Evolutionary conservation across 148 eudicot species (phyloP), one percentile per base, ranked within the genome.

Genomic region (Chenopodium berlandieri): DNA sequence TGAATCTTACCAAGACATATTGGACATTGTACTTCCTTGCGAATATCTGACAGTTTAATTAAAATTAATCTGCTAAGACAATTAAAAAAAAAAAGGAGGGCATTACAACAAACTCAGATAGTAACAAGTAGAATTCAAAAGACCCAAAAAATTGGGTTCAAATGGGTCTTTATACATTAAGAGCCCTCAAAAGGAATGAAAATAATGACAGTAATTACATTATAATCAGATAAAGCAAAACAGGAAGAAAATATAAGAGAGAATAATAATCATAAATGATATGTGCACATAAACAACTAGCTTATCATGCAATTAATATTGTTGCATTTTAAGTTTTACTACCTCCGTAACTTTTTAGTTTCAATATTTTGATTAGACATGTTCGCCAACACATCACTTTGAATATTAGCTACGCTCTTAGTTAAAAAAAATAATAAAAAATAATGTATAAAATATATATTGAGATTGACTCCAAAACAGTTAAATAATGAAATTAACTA

Each of bases 11-110:
- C 97, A 73, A 93, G 88, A 85, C 97, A 93, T 85, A 93, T 91
- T 70, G 97, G 97, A 82, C 97, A 93, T 80, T 93, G 97, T 19
- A 93, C 92, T 88, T 93, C 97, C 85, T 93, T 93, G 78, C 97
- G 94, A 60, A 93, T 85, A 72, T 91, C 97, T 25, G 91, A 75
- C 80, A 90, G 76, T 78, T 86, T 88, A 63, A 91, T 94, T 20
- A 80, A 44, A 32, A 90, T 69, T 69, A 86, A 93, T 82, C 93
- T 93, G 91, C 79, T 78, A 87, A 60, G 27, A 54, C 79, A 74
- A n/a, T 9, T 1, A 27, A 46, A 46, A 22, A n/a, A 72, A 4
- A 20, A 78, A 34, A 74, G 5, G 54, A 25, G 64, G 69, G 22
- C 62, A 75, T 80, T n/a, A 73, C 71, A 40, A 30, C 4, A 80